A percentile compares a stretch with the other conserved stretches of the same genome.
phyloP scores from a whole-genome alignment of 2,329 filamentous ascomycete genomes.

The Penicillium sp. region DNA sequence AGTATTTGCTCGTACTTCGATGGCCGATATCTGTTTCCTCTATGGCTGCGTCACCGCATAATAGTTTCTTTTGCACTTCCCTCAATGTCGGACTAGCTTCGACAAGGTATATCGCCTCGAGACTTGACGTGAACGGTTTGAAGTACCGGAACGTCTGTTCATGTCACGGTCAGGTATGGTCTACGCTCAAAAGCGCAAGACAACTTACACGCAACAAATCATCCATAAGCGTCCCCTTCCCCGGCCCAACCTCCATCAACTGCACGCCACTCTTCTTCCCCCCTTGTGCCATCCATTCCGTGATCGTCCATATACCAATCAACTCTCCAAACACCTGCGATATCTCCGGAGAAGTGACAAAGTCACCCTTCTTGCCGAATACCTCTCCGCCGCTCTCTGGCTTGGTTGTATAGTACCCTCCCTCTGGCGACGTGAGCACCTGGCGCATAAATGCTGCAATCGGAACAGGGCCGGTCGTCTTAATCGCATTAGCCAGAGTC shows the following conservation, averaged over 20 bases:
- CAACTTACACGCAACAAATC: constrained; percentile 84
- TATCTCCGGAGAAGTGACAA: constrained; percentile 96
- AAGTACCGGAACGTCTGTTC: constrained; percentile 81
- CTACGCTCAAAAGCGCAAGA: neutral
- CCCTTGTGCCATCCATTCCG: constrained; percentile 95
- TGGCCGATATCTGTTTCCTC: constrained; percentile 74
- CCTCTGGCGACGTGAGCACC: constrained; percentile 88
- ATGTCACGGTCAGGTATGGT: constrained; percentile 11
- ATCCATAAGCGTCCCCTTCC: constrained; percentile 94
- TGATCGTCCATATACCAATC: constrained; percentile 90
- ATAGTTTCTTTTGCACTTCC: constrained; percentile 75
- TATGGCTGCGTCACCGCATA: constrained; percentile 75
- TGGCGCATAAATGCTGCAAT: constrained; percentile 98
- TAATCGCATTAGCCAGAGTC: constrained; percentile 83
- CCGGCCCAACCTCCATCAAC: constrained; percentile 91
- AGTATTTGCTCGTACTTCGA: constrained; percentile 76
- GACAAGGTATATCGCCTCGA: constrained; percentile 90
- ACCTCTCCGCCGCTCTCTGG: constrained; percentile 74
- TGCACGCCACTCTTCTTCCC: constrained; percentile 74
- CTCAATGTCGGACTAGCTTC: constrained; percentile 87
- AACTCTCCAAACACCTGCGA: constrained; percentile 97
- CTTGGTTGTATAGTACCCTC: constrained; percentile 89
- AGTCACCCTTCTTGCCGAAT: constrained; percentile 92
- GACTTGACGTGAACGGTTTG: constrained; percentile 72
- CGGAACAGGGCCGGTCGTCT: constrained; percentile 88